Evolutionary conservation across 2,329 filamentous ascomycete species (phyloP), one percentile per base, ranked within the genome.

Genomic region (Cordyceps pruinosa): DNA sequence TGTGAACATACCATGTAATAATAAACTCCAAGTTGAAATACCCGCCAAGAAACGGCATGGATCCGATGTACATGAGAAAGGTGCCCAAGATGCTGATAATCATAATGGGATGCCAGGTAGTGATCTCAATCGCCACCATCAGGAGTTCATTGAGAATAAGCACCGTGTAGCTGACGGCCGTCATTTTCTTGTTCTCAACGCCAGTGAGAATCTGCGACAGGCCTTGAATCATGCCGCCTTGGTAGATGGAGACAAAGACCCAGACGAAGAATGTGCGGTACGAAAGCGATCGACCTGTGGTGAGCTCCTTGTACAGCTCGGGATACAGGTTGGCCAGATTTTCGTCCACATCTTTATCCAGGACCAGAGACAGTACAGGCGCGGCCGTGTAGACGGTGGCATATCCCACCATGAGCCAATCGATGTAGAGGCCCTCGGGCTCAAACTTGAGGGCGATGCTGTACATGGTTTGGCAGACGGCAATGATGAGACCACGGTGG

Each of bases 231-330:
- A 97, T 87, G 62, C 89, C 83, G 51, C 94, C 94, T 71, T 99
- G 94, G 73, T 99, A 99, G 63, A 99, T 84, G 37, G 89, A 95
- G 12, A 99, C 90, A 17, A 91, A 79, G 6, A 97, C 90, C 95
- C 95, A 99, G 61, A 93, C 85, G 75, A 97, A 96, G 75, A 99
- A 99, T 12, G 91, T 96, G 56, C 88, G 85, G 73, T 97, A 97
- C 52, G 87, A 92, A 19, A 99, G 80, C 5, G 88, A 91, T 15
- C 89, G 86, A 10, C 93, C 93, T 0, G 85, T 83, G 0, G 93
- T 97, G n/a, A 99, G 79, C 70, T 99, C 95, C 69, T 96, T 96
- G 80, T 99, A 99, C 2, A 99, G 82, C 67, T 99, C 94, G 0
- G 94, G 95, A 69, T 99, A 99, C 5, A 99, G 80, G 64, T 94